phyloP scores from a whole-genome alignment of 257 asterid species.

The Petunia secreta region DNA sequence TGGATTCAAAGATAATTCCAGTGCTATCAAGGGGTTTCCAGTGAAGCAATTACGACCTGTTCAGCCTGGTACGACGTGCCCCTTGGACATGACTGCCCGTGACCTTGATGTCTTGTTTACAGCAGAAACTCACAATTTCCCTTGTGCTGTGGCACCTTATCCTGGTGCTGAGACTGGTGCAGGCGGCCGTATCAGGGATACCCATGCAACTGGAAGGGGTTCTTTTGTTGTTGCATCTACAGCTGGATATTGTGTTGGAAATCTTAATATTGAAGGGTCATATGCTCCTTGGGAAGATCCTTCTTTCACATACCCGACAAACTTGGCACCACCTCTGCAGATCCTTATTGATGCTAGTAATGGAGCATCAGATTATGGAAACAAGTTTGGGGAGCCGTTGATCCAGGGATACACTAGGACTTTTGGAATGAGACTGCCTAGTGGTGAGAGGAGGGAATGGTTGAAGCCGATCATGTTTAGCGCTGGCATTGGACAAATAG shows the following conservation, averaged over 20 bases:
- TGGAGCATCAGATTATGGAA: slow-evolving; percentile 97
- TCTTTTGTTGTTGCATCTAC: slow-evolving; percentile 90
- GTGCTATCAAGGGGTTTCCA: slow-evolving; percentile 81
- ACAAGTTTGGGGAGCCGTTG: slow-evolving; percentile 92
- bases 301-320: slow-evolving; percentile 73
- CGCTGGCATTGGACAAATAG: slow-evolving; percentile 93
- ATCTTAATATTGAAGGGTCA: slow-evolving; percentile 80
- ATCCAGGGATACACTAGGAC: slow-evolving; percentile 94
- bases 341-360: slow-evolving; percentile 90
- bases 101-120: slow-evolving; percentile 82
- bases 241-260: slow-evolving; percentile 94
- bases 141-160: slow-evolving; percentile 97
- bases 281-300: slow-evolving; percentile 96
- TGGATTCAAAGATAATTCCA: slow-evolving; percentile 96
- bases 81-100: slow-evolving; percentile 49
- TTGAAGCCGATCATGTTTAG: slow-evolving; percentile 97
- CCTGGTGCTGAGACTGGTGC: slow-evolving; percentile 99
- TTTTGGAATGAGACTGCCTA: slow-evolving; percentile 90
- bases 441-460: slow-evolving; percentile 94
- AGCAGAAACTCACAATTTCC: slow-evolving; percentile 96
- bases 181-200: slow-evolving; percentile 94
- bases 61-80: slow-evolving; percentile 75
- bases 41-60: slow-evolving; percentile 70
- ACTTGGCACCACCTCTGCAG: slow-evolving; percentile 83
- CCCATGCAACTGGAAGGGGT: slow-evolving; percentile 96